Evolutionary conservation across 1,284 basidiomycete species (phyloP).

Genomic region (Clitocybe nebularis): DNA sequence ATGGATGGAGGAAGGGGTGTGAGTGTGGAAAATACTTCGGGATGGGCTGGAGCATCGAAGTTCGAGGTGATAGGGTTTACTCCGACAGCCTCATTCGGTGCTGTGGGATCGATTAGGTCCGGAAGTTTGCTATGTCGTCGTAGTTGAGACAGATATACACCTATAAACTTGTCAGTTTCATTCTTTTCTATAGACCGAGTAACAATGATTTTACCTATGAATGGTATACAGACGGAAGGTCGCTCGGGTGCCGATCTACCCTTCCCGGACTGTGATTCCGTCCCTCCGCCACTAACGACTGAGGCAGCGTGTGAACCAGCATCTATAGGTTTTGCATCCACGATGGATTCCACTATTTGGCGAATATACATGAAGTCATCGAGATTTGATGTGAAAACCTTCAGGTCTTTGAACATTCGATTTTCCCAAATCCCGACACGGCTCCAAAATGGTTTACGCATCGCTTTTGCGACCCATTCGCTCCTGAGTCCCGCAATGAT

Average conservation of each 20-base stretch:
- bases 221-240: constrained; percentile 63
- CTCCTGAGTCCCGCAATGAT: constrained; percentile 78
- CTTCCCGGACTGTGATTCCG: constrained; percentile 33
- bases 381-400: constrained; percentile 60
- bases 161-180: constrained; percentile 31
- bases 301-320: constrained; percentile 45
- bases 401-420: constrained; percentile 75
- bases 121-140: constrained; percentile 65
- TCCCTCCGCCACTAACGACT: constrained; percentile 41
- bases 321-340: constrained; percentile 59
- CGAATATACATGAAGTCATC: constrained; percentile 79
- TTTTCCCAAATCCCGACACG: constrained; percentile 71
- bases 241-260: constrained; percentile 43
- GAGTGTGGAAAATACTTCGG: constrained; percentile 72
- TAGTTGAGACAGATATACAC: constrained; percentile 76
- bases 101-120: constrained; percentile 79
- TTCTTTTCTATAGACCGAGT: neutral
- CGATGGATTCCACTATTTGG: constrained; percentile 58
- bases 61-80: constrained; percentile 60
- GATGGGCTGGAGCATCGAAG: constrained; percentile 65
- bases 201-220: constrained; percentile 56
- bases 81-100: constrained; percentile 63
- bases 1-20: constrained; percentile 68
- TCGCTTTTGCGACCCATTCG: constrained; percentile 66
- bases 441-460: constrained; percentile 61